Evolutionary conservation across 768 basidiomycete species (phyloP), one percentile per base, ranked within the genome.

Genomic region (Leccinum subgranulosum): DNA sequence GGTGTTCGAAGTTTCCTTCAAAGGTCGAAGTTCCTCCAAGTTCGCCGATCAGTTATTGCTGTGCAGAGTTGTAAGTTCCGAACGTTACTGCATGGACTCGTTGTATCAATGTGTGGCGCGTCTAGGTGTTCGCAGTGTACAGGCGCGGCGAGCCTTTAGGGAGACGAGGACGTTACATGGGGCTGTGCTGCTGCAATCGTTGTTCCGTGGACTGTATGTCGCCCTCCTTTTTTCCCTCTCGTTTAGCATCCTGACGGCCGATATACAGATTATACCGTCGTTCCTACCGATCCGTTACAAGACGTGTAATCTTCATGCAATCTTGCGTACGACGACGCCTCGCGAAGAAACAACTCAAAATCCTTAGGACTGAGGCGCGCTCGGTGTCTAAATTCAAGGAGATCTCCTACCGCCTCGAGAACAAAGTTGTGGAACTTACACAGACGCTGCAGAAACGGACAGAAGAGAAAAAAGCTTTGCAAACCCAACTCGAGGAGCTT

Each of bases 371-470:
- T 8, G 97, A 99, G 73, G 97, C 97, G 6, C 92, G 94, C 52
- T 98, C 97, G 2, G 95, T 95, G 28, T 90, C 92, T 64, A 97
- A 94, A 70, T 98, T 96, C 85, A 98, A 97, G 77, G 94, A 97
- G 75, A 97, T 96, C 63, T 98, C 96, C 0, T 98, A 98, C 69
- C 86, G 85, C 64, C 81, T 99, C 55, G 97, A 99, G 77, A 99
- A 98, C 81, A 99, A 98, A 76, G 97, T 99, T 46, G 93, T 99
- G 57, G 96, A 98, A 70, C 88, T 99, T 60, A 98, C 97, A 0
- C 97, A 99, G 71, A 85, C 77, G 15, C 82, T 99, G 12, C 97
- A 98, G 73, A 87, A 82, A 67, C 87, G 96, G 49, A 94, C 88
- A 3, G 83, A 84, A 57, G 96, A 99, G 77, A 94, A 91, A 78